Base-by-base conservation (phyloP, 306 rosid genomes). In the Cucurbita pepo region DNA sequence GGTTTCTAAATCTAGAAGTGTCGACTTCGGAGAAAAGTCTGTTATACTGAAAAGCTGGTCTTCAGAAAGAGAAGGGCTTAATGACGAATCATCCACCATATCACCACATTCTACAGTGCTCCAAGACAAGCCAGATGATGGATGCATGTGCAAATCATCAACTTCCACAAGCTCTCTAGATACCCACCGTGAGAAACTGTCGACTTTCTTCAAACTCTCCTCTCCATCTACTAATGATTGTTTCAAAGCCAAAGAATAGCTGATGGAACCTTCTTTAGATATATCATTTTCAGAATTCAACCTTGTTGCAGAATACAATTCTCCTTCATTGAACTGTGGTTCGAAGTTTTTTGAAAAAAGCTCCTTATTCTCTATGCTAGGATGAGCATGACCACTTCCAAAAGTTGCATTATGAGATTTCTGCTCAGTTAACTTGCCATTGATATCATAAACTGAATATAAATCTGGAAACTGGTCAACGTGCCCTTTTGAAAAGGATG, bases 111-210 rank as follows among this genome's bases (percentile, higher is more conserved):
- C 94, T 77, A 77, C 96, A 18, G 96, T 79, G 83, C 78, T 85
- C 97, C 97, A 91, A 22, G 90, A 85, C 78, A 89, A 82, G 50
- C 90, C 90, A 77, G 96, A 78, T 45, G 96, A 86, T 58, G 94
- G 82, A 81, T 87, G 89, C 94, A 89, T 86, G 56, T 80, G 87
- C 71, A 89, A 78, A 82, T 86, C 82, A 83, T 85, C 96, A 60
- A 89, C 96, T 75, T 91, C 97, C 62, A 82, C 91, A 9, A 91
- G 91, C 77, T 85, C 91, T 81, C 72, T 89, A 69, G 81, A 73
- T 73, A 86, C 77, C 97, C 97, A 91, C 36, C 97, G 85, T 54
- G 93, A 87, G 82, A 91, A 91, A 81, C 97, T 91, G 76, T 91
- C 97, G 80, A 91, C 88, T 83, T 91, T 91, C 89, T 89, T 91